These are phyloP conservation scores for Corynascus novoguineensis DNA, from an alignment of 495 filamentous ascomycete genomes.

Conservation along the genomic window DNA sequence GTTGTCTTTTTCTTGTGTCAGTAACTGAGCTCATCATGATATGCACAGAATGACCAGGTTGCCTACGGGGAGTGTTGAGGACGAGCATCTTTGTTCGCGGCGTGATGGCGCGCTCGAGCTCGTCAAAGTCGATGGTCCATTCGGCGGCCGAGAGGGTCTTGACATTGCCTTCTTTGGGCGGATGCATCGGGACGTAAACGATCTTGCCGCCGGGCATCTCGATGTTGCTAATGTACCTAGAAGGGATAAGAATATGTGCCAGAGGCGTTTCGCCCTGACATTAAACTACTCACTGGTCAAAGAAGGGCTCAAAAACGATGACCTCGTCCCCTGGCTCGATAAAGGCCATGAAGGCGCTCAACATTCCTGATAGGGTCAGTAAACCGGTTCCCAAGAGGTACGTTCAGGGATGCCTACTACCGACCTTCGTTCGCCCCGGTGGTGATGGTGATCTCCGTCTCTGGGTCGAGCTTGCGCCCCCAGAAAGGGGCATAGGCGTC, in stretches of 20 bases:
- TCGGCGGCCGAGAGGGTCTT: slow-evolving; percentile 78
- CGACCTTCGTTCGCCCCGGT: slow-evolving; percentile 96
- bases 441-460: slow-evolving; percentile 89
- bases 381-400: background rate
- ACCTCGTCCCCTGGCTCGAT: slow-evolving; percentile 93
- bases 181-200: slow-evolving; percentile 87
- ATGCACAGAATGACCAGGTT: slow-evolving; percentile 41
- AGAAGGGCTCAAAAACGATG: slow-evolving; percentile 97
- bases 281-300: slow-evolving; percentile 79
- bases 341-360: slow-evolving; percentile 96
- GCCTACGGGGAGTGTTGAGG: slow-evolving; percentile 57
- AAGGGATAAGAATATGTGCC: background rate
- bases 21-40: slow-evolving; percentile 27
- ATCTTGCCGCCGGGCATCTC: slow-evolving; percentile 95
- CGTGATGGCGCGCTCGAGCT: slow-evolving; percentile 80
- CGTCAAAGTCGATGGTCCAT: slow-evolving; percentile 79
- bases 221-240: slow-evolving; percentile 88
- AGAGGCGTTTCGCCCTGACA: background rate
- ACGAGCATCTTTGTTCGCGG: slow-evolving; percentile 92
- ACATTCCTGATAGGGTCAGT: slow-evolving; percentile 53
- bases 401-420: slow-evolving; percentile 14
- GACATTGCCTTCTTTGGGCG: slow-evolving; percentile 74
- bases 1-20: slow-evolving; percentile 58
- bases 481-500: slow-evolving; percentile 85
- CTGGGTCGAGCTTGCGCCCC: slow-evolving; percentile 70